These are phyloP conservation scores for Dactylellina sp. DNA, from an alignment of 2,329 filamentous ascomycete genomes.

Conservation along the genomic window DNA sequence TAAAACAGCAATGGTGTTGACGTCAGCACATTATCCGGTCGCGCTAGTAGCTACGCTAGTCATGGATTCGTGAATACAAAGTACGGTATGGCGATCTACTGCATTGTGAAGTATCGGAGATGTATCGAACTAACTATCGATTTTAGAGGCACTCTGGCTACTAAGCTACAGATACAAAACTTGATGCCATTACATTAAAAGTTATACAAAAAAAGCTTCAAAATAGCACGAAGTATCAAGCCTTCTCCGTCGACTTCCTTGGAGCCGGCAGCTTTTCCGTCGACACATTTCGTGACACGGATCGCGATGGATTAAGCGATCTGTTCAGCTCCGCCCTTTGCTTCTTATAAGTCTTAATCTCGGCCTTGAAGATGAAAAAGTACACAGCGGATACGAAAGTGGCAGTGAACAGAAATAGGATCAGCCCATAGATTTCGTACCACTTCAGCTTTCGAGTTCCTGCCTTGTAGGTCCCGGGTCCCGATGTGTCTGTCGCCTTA, in stretches of 20 bases:
- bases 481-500: background rate
- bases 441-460: constrained; percentile 6
- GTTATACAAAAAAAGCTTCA: background rate
- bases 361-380: constrained; percentile 15
- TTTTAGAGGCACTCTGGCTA: background rate
- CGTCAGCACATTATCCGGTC: too few relatives aligned
- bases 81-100: too few relatives aligned
- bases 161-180: background rate
- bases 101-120: background rate
- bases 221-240: background rate
- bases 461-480: background rate
- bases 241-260: constrained; percentile 19
- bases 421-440: constrained; percentile 31
- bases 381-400: constrained; percentile 15
- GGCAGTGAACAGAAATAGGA: constrained; percentile 11
- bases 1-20: too few relatives aligned
- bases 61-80: background rate
- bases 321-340: background rate
- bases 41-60: background rate
- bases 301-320: constrained; percentile 3
- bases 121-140: background rate
- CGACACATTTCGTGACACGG: background rate
- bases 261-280: constrained; percentile 7
- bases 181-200: background rate
- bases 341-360: constrained; percentile 17